Percentiles rank a stretch among this genome's conserved stretches.
These are phyloP conservation scores for Clavispora santaluciae DNA, from an alignment of 805 yeast genomes.

Conservation along the genomic window DNA sequence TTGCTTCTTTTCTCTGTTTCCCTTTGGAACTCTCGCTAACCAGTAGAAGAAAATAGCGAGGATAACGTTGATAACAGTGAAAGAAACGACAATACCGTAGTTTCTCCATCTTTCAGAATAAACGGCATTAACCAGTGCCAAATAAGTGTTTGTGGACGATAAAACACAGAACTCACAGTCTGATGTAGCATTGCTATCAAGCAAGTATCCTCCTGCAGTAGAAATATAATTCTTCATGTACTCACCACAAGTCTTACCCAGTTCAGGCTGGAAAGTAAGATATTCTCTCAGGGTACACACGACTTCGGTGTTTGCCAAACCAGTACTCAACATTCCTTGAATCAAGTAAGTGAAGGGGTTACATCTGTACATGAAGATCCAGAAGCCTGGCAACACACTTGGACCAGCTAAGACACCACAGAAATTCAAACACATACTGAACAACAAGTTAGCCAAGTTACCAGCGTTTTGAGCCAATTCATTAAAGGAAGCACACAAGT, in stretches of 20 bases:
- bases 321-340: conserved; percentile 26
- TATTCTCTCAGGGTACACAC: conserved; percentile 36
- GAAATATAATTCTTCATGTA: conserved; percentile 44
- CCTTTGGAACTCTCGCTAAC: conserved; percentile 74
- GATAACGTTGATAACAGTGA: conserved; percentile 35
- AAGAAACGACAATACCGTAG: conserved; percentile 52
- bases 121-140: conserved; percentile 41
- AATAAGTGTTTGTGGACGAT: conserved; percentile 53
- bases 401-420: conserved; percentile 72
- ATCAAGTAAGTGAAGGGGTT: conserved; percentile 68
- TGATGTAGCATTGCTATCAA: conserved; percentile 49
- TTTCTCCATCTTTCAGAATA: conserved; percentile 62
- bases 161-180: conserved; percentile 60
- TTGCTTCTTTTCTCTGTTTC: conserved; percentile 33
- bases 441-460: conserved; percentile 20
- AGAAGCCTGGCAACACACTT: conserved; percentile 65
- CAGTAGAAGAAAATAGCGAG: conserved; percentile 42
- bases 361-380: conserved; percentile 77
- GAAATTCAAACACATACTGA: conserved; percentile 46
- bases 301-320: conserved; percentile 47
- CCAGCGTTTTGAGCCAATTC: conserved; percentile 24
- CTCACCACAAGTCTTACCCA: conserved; percentile 59
- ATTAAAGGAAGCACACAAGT: conserved; percentile 18
- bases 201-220: conserved; percentile 50
- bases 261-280: conserved; percentile 35